Evolutionary conservation across 345 rosid species (phyloP), one percentile per base, ranked within the genome.

Genomic region (Eucalyptus cloeziana): DNA sequence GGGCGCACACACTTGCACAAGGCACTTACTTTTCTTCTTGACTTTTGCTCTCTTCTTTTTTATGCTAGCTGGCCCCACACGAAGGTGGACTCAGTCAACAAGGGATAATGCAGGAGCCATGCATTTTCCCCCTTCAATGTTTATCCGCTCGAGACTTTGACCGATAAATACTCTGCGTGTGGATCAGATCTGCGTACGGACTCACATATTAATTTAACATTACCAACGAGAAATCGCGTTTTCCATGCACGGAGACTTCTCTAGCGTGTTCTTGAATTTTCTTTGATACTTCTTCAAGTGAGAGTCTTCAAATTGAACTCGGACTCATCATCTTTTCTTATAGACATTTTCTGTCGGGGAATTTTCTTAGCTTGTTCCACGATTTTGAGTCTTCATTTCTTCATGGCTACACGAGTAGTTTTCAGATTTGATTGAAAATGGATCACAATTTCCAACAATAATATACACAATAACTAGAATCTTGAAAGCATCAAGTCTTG

Each of bases 361-460:
- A 56, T 22, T 56, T 56, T 9, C 30, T 24, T 56, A 56, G 27
- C 62, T 56, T 56, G 62, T 56, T 24, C 62, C 62, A 56, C 6
- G 62, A 56, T 56, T 30, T 56, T 24, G 27, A 22, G 13, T 56
- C 62, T 24, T 56, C 62, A 8, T 56, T 56, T 56, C 62, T 24
- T 56, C 13, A 25, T 24, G 13, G 12, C 62, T 56, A 56, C 0
- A 24, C 1, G 0, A 24, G 62, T 56, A 56, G 3, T 56, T 56
- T 56, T 25, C 13, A 56, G 0, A 1, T 24, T 0, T 56, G 1
- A 0, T 56, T 24, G 27, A 9, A 56, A 56, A 56, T 56, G 3
- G 1, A 10, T 24, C 30, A 56, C 62, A 56, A 56, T 25, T 56
- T 56, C 13, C 62, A 56, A 56, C 0, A 56, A 56, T 24, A 56